Base-by-base conservation (phyloP, 2,329 filamentous ascomycete species). In the Fusarium continuum region DNA sequence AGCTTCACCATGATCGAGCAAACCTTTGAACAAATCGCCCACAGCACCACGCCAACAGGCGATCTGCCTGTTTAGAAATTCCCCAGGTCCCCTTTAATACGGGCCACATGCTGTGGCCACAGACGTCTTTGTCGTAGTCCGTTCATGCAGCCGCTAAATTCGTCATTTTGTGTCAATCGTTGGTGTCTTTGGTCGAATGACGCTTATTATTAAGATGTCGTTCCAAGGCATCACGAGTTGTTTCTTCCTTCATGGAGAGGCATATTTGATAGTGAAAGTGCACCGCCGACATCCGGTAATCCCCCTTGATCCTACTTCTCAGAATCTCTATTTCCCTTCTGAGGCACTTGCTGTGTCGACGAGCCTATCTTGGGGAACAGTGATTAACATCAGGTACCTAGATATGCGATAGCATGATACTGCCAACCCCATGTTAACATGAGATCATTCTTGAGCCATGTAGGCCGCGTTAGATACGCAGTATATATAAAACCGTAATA, bases 51-150 rank as follows among this genome's bases (percentile, higher is more conserved):
- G 56, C 64, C 56, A 67, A 49, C 55, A 62, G 35, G 29, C 41
- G 55, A 65, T 63, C 52, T 60, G n/a, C 51, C 41, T 59, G 14
- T 55, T 56, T n/a, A 16, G 41, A 54, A 53, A 51, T 48, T 47
- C 47, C 55, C 52, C 58, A 50, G 14, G n/a, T 43, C 47, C 56
- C 54, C 51, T 54, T 51, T 39, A 40, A n/a, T 47, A 43, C 46
- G 56, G 55, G 34, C 65, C 66, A 69, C 55, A 66, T 64, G 64
- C 52, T 39, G 52, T 35, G 52, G 49, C 58, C 57, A 50, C 61
- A 38, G 58, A 58, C 52, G 57, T 64, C 34, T 50, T 61, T 57
- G 38, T n/a, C 47, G 19, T 38, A 65, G 25, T 40, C 38, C 39
- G 32, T 65, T 36, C 32, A 41, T 29, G 46, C 46, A 46, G 50